phyloP scores from a whole-genome alignment of 225 moss, liverwort and hornwort genomes.

The Neckera pumila region DNA sequence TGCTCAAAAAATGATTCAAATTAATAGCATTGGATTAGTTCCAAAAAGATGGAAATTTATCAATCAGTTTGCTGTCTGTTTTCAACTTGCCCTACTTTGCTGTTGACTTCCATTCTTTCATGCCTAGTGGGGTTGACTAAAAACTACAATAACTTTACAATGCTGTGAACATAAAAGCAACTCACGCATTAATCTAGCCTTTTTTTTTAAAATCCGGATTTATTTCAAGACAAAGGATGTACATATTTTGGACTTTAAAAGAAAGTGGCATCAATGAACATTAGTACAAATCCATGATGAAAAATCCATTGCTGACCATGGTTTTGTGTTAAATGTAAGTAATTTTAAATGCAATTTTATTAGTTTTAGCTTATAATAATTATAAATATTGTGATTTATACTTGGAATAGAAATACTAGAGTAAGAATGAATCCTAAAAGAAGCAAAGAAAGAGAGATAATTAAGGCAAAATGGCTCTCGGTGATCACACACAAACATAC shows the following conservation, averaged over 20 bases:
- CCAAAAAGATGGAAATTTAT: too few species aligned
- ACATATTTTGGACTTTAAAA: not conserved
- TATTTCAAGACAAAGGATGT: not conserved
- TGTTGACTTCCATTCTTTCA: too few species aligned
- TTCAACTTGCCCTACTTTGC: too few species aligned
- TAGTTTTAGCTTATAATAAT: not conserved
- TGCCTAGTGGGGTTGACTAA: too few species aligned
- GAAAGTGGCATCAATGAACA: not conserved
- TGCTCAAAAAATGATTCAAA: too few species aligned
- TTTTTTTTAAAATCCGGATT: too few species aligned
- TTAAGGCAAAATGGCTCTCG: rapidly evolving
- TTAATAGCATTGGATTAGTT: too few species aligned
- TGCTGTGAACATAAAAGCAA: too few species aligned
- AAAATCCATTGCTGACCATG: rapidly evolving
- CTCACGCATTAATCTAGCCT: too few species aligned
- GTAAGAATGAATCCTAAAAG: not conserved
- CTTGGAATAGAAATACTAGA: not conserved
- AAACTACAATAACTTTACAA: too few species aligned
- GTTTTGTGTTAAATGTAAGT: not conserved
- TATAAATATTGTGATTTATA: not conserved
- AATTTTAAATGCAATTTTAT: not conserved
- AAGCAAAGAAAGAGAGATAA: not conserved
- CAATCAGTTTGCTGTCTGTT: too few species aligned
- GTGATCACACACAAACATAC: not conserved
- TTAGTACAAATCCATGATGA: not conserved